Evolutionary conservation across 345 rosid species (phyloP).

Genomic region (Lenwebbia sp.): DNA sequence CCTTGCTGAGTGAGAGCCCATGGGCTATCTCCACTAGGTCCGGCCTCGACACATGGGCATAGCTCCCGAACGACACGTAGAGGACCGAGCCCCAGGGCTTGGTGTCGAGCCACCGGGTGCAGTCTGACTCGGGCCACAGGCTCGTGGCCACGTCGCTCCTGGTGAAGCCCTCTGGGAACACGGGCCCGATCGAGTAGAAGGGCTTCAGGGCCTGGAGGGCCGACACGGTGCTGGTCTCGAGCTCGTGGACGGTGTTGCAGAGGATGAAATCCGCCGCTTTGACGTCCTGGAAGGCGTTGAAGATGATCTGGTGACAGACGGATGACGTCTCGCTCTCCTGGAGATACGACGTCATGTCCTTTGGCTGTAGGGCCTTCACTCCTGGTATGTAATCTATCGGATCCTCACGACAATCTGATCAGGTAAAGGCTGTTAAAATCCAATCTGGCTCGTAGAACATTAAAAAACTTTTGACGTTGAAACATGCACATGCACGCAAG

Average conservation of each 20-base stretch:
- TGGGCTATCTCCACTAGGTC: slow-evolving; percentile 53
- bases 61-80: slow-evolving; percentile 73
- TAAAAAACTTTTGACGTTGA: background rate
- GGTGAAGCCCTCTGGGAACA: slow-evolving; percentile 39
- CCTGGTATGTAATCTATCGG: slow-evolving; percentile 62
- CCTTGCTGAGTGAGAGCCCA: slow-evolving; percentile 43
- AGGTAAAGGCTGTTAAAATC: background rate
- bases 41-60: slow-evolving; percentile 42
- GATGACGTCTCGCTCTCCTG: slow-evolving; percentile 44
- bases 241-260: slow-evolving; percentile 62
- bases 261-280: slow-evolving; percentile 56
- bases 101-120: slow-evolving; percentile 67
- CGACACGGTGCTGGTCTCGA: slow-evolving; percentile 37
- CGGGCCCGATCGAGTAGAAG: slow-evolving; percentile 69
- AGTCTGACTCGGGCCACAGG: slow-evolving; percentile 79
- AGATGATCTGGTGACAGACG: slow-evolving; percentile 50
- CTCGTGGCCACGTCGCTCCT: slow-evolving; percentile 39
- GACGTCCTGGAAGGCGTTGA: slow-evolving; percentile 42
- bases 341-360: slow-evolving; percentile 63
- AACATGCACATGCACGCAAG: background rate
- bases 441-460: background rate
- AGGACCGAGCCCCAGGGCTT: slow-evolving; percentile 56
- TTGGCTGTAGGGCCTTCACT: slow-evolving; percentile 43
- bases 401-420: slow-evolving; percentile 42
- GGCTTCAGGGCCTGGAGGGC: slow-evolving; percentile 38